Evolutionary conservation across 768 basidiomycete species (phyloP), one percentile per base, ranked within the genome.

Genomic region (Calvatia gigantea): DNA sequence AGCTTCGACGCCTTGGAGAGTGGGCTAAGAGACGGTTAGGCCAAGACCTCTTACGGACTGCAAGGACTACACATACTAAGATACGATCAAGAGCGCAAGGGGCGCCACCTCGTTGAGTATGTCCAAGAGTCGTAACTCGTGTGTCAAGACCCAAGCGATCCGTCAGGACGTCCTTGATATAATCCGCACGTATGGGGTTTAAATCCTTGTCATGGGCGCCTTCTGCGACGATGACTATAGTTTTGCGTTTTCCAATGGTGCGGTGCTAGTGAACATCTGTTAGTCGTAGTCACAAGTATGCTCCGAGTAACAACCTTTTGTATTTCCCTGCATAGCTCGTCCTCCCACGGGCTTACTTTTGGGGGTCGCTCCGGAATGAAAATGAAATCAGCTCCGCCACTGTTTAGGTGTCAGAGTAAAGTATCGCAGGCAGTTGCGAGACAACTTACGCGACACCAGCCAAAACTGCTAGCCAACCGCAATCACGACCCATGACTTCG

Each of bases 401-500:
- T 91, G 49, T 32, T 3, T 32, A 15, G 42, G 12, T n/a, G 45
- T 54, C 25, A 47, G 28, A 45, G 57, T 38, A 50, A 38, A 5
- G 27, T 39, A 11, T 14, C 14, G 23, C 15, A 45, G 17, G 23
- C 6, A 25, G 17, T 27, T 50, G 31, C 21, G 12, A 23, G 31
- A 42, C 6, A 5, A 74, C 83, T 56, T 64, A 90, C 87, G 90
- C 91, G 47, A 98, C 88, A 58, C 90, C 94, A 9, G 94, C 97
- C 64, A 94, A 79, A 21, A 98, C 76, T 2, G 97, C 94, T 15
- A 98, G 77, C 97, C 97, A 99, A n/a, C 97, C 97, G 70, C 97
- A 98, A 68, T 98, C 92, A 54, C 96, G 77, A n/a, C 97, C 97
- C 97, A 98, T 99, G 51, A 98, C 97, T 70, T 98, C 97, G 37